A percentile compares a stretch with the other conserved stretches of the same genome.
phyloP scores from a whole-genome alignment of 345 rosid species.

The Psidium friedrichsthalianum region DNA sequence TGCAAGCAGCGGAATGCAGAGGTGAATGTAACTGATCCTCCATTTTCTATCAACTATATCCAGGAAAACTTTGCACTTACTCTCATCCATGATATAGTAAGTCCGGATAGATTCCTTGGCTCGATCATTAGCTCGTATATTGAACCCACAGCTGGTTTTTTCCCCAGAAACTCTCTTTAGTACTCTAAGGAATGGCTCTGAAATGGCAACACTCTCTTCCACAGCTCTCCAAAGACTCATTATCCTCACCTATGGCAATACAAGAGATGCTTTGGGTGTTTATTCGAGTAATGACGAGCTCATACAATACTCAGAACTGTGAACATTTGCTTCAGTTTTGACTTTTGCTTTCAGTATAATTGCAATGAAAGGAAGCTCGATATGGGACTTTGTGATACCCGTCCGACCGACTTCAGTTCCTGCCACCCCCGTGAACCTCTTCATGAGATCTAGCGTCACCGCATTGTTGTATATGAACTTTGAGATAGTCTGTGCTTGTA shows the following conservation, averaged over 20 bases:
- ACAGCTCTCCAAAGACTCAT: conserved; percentile 74
- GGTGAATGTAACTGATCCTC: conserved; percentile 79
- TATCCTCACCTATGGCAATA: conserved; percentile 48
- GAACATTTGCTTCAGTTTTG: conserved; percentile 62
- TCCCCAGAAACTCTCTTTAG: conserved; percentile 81
- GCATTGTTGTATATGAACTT: conserved; percentile 62
- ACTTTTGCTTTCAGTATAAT: conserved; percentile 58
- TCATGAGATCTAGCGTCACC: conserved; percentile 65
- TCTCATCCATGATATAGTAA: conserved; percentile 83
- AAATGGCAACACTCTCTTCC: conserved; percentile 80
- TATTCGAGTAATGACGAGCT: conserved; percentile 39
- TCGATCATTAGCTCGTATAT: conserved; percentile 73
- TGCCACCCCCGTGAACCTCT: conserved; percentile 58
- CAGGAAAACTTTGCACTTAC: conserved; percentile 63
- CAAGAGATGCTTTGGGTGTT: conserved; percentile 54
- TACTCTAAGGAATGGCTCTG: conserved; percentile 75
- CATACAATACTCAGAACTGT: conserved; percentile 52
- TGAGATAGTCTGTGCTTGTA: conserved; percentile 59
- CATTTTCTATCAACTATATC: conserved; percentile 74
- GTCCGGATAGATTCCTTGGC: conserved; percentile 83
- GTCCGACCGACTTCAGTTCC: conserved; percentile 61
- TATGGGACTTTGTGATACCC: conserved; percentile 58
- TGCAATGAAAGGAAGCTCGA: conserved; percentile 67
- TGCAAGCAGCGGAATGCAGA: conserved; percentile 76
- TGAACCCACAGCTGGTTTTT: conserved; percentile 65